A percentile compares a stretch with the other conserved stretches of the same genome.
Conservation (phyloP, 2,329 filamentous ascomycete species). For the Aspergillus quadricinctus region DNA sequence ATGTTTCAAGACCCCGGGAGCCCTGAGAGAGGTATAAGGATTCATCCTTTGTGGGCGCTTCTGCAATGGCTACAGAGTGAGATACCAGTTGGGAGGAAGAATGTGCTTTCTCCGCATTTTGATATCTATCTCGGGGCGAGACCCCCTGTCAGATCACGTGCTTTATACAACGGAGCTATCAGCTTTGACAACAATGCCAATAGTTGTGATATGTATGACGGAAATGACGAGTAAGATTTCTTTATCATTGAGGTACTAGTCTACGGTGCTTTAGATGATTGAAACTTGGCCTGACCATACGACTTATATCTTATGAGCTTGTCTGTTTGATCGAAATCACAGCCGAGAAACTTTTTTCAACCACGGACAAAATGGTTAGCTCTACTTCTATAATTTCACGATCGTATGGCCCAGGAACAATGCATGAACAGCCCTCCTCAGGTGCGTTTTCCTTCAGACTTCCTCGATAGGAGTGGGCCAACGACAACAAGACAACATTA, state of each 20-base stretch:
- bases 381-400: background rate
- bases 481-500: background rate
- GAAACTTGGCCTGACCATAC: background rate
- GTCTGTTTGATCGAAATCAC: background rate
- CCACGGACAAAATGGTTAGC: background rate
- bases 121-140: background rate
- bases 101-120: background rate
- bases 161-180: background rate
- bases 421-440: background rate
- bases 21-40: conserved; percentile 3
- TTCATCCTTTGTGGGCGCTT: conserved; percentile 2
- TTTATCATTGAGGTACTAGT: background rate
- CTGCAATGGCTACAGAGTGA: background rate
- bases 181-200: background rate
- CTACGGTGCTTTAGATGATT: background rate
- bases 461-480: background rate
- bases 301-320: background rate
- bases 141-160: background rate
- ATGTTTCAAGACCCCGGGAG: conserved; percentile 5
- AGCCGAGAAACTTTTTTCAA: background rate
- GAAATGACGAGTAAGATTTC: too few relatives aligned
- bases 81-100: background rate
- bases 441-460: background rate
- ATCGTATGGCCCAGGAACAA: background rate
- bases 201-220: background rate